A percentile compares a stretch with the other conserved stretches of the same genome.
These are phyloP conservation scores for Leavenworthia alabamica DNA, from an alignment of 345 rosid species.

Conservation along the genomic window DNA sequence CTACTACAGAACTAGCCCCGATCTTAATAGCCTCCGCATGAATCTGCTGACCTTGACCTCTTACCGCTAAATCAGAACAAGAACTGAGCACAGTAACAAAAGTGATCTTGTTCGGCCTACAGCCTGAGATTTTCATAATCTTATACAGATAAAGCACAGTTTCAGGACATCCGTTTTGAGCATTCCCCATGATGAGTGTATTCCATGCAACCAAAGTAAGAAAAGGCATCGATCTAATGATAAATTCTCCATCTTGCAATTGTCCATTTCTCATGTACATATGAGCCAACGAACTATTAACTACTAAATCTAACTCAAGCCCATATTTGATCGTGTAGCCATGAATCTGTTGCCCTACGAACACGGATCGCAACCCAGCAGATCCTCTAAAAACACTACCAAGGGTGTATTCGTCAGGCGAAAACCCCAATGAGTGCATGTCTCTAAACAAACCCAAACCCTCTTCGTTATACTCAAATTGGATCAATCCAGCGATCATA, in stretches of 20 bases:
- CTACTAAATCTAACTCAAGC: constrained; percentile 43
- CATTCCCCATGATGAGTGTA: constrained; percentile 57
- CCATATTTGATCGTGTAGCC: constrained; percentile 45
- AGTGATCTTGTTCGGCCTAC: constrained; percentile 56
- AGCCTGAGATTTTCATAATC: constrained; percentile 53
- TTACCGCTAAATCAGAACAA: constrained; percentile 61
- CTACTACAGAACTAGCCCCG: constrained; percentile 42
- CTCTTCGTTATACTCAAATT: constrained; percentile 52
- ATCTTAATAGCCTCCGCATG: constrained; percentile 62
- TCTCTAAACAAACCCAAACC: constrained; percentile 46
- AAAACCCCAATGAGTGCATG: constrained; percentile 48
- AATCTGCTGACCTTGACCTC: constrained; percentile 72
- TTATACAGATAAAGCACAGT: constrained; percentile 42
- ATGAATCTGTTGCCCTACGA: constrained; percentile 56
- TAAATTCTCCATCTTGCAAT: constrained; percentile 53
- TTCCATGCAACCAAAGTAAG: constrained; percentile 61
- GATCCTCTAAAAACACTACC: constrained; percentile 65
- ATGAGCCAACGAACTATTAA: constrained; percentile 61
- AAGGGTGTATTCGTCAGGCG: constrained; percentile 52
- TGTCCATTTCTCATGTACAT: constrained; percentile 66
- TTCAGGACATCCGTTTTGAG: constrained; percentile 54
- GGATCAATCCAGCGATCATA: constrained; percentile 45
- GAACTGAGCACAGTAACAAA: constrained; percentile 64
- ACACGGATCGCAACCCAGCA: constrained; percentile 43
- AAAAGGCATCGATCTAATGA: constrained; percentile 46